A percentile compares a stretch with the other conserved stretches of the same genome.
These are phyloP conservation scores for Bolboschoenoplectus hybrid DNA, from an alignment of 202 grass and related monocot species.

Conservation along the genomic window DNA sequence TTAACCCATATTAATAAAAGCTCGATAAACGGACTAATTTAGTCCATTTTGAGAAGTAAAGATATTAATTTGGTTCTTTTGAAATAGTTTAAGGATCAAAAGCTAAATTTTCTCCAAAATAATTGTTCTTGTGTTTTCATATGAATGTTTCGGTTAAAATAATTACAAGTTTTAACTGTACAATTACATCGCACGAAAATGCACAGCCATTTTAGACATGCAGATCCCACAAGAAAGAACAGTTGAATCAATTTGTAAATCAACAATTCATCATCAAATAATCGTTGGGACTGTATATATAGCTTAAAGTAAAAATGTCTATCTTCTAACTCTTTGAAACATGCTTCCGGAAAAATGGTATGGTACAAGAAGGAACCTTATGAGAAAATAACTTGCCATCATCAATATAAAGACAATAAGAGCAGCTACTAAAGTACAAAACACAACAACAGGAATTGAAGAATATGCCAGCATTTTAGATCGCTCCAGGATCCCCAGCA, in stretches of 20 bases:
- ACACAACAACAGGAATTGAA: background rate
- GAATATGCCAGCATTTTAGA: background rate
- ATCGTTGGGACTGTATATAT: background rate
- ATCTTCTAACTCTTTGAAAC: background rate
- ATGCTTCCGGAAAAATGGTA: background rate
- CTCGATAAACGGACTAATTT: no score
- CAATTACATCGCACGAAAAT: background rate
- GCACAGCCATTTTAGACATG: background rate
- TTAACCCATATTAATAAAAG: no score
- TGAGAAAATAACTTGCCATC: background rate
- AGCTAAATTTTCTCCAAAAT: no score
- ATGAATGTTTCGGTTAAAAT: background rate
- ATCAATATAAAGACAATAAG: background rate
- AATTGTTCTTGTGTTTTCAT: background rate
- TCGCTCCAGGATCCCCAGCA: background rate
- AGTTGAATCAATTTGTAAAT: background rate
- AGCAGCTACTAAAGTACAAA: background rate
- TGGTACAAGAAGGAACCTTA: background rate
- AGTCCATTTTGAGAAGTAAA: no score
- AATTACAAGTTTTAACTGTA: background rate
- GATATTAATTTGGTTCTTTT: no score
- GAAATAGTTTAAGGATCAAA: no score
- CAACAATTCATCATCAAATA: background rate
- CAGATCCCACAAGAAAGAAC: background rate
- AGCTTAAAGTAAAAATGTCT: background rate